Evolutionary conservation across 2,329 filamentous ascomycete genomes (phyloP), one percentile per base, ranked within the genome.

Genomic region (Aspergillus tamarii): DNA sequence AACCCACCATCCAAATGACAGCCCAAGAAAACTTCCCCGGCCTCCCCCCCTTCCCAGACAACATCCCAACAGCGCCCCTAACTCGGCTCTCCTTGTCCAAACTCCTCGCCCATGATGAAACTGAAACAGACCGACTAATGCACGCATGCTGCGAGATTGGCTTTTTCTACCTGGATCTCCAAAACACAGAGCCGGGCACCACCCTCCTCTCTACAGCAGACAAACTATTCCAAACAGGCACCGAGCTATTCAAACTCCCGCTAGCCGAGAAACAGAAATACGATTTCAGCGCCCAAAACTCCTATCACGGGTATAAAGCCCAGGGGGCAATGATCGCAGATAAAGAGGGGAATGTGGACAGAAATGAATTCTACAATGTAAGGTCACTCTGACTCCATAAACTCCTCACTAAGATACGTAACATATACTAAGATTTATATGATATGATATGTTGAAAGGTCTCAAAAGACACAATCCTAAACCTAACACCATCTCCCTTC

Each of bases 81-180:
- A 73, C 82, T 28, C 76, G 77, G 23, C 72, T 84, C 9, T 81
- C 77, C 3, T 71, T 82, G 4, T 60, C 62, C 5, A 79, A 78
- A 55, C 74, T 84, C 39, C 66, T 80, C 28, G 69, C 69, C 2
- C 69, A 74, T 45, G 76, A 83, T 46, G 14, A 57, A 5, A 59
- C 60, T 4, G 81, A 82, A 69, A 67, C 72, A 7, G 57, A 72
- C 11, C 73, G 74, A 26, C 74, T 84, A 26, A 78, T 74, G 34
- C 61, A 72, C 39, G 77, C 78, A n/a, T 80, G 76, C n/a, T 74
- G 77, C 46, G 80, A 85, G 3, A 75, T 87, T 0, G 85, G 85
- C 1, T 87, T 87, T 75, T 87, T 87, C 75, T 87, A 87, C 66
- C 77, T 87, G 8, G 83, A 87, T 66, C 72, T 87, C 3, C 73